Evolutionary conservation across 208 protist species (phyloP).

Genomic region (Phytomonas sp.): DNA sequence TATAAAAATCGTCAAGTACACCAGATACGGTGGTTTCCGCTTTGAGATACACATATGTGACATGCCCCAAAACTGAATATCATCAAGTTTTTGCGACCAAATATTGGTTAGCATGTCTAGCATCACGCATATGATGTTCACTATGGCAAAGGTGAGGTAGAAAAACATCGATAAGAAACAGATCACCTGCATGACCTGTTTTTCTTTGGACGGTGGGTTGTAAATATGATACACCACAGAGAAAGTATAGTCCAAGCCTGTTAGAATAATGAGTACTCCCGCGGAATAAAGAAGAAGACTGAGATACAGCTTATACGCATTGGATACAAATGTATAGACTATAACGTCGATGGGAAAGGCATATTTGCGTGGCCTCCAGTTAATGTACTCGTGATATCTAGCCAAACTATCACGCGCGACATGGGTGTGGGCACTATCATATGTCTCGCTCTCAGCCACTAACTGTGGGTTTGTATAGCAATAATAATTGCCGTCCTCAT

Average conservation of each 20-base stretch:
- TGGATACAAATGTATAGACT: constrained; percentile 69
- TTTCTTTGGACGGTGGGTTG: constrained; percentile 27
- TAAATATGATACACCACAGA: constrained; percentile 63
- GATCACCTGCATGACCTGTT: constrained; percentile 33
- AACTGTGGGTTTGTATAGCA: constrained; percentile 39
- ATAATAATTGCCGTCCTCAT: constrained; percentile 68
- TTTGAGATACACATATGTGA: constrained; percentile 41
- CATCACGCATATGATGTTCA: constrained; percentile 43
- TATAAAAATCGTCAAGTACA: constrained; percentile 64
- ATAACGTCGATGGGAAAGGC: constrained; percentile 71
- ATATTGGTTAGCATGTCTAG: constrained; percentile 70
- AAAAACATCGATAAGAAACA: constrained; percentile 75
- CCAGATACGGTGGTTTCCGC: constrained; percentile 57
- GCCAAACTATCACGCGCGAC: neutral
- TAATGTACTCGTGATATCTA: constrained; percentile 44
- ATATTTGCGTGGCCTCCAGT: constrained; percentile 59
- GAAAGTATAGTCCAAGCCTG: constrained; percentile 70
- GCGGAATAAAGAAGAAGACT: constrained; percentile 66
- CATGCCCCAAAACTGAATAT: constrained; percentile 70
- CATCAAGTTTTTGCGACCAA: constrained; percentile 49
- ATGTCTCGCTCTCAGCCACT: constrained; percentile 14
- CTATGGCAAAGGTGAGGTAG: constrained; percentile 63
- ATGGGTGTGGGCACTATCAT: constrained; percentile 8
- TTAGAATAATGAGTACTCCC: constrained; percentile 30
- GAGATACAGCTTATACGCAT: constrained; percentile 65